phyloP scores from a whole-genome alignment of 768 basidiomycete species.

The Clitopilus hobsonii region DNA sequence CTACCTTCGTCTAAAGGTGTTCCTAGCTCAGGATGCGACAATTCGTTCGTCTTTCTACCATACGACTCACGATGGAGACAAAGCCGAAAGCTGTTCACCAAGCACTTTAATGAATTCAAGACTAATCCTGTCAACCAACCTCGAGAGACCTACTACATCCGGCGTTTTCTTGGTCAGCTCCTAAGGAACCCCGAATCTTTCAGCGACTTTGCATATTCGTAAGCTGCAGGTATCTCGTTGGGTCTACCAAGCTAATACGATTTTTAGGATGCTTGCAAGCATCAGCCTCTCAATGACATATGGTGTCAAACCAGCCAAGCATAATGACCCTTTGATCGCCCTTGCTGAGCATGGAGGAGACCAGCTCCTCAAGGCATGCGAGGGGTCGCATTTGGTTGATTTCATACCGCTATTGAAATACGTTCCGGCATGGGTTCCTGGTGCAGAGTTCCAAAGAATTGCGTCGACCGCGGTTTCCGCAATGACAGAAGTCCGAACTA shows the following conservation, averaged over 20 bases:
- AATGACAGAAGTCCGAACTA: not conserved
- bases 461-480: not conserved
- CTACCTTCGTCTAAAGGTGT: no score
- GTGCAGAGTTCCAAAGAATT: constrained; percentile 6
- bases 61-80: not conserved
- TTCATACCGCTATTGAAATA: constrained; percentile 13
- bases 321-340: constrained; percentile 1
- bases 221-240: not conserved
- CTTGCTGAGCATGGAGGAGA: no score
- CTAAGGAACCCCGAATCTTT: not conserved
- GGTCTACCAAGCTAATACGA: not conserved
- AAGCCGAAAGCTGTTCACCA: not conserved
- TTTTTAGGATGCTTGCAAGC: no score
- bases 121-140: not conserved
- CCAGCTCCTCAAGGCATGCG: not conserved
- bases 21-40: no score
- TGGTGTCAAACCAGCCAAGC: not conserved
- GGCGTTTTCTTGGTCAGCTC: not conserved
- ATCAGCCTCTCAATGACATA: not conserved
- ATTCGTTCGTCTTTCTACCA: not conserved
- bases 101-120: not conserved
- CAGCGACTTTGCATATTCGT: not conserved
- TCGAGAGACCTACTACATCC: not conserved
- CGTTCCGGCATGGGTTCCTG: constrained; percentile 31
- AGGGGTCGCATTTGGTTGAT: constrained; percentile 4